Percentiles rank a stretch among this genome's conserved stretches.
phyloP scores from a whole-genome alignment of 768 basidiomycete species.

The Royoungia palumana region DNA sequence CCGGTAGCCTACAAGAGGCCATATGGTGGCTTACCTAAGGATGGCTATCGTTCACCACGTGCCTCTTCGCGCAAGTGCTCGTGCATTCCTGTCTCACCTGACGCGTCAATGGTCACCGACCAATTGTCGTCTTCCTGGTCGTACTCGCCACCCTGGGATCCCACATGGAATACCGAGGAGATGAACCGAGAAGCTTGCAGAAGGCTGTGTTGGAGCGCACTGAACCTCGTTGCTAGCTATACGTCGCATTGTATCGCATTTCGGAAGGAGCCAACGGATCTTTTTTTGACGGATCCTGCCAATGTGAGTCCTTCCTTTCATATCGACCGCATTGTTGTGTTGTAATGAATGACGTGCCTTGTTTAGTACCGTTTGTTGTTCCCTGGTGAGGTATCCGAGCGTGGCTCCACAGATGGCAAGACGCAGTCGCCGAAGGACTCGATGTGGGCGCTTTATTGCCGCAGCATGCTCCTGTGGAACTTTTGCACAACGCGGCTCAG shows the following conservation, averaged over 20 bases:
- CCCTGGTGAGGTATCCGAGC: slow-evolving; percentile 67
- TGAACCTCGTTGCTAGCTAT: slow-evolving; percentile 65
- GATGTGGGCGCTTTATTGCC: slow-evolving; percentile 79
- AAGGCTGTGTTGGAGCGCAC: slow-evolving; percentile 73
- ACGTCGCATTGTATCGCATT: slow-evolving; percentile 68
- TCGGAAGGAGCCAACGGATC: slow-evolving; percentile 51
- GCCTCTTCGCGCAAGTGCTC: slow-evolving; percentile 39
- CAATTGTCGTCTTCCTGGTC: slow-evolving; percentile 42
- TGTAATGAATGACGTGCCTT: slow-evolving; percentile 8
- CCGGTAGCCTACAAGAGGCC: slow-evolving; percentile 43
- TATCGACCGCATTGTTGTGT: slow-evolving; percentile 6
- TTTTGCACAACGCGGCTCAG: slow-evolving; percentile 54
- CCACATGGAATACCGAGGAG: slow-evolving; percentile 51
- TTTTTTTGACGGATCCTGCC: slow-evolving; percentile 59
- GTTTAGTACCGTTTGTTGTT: slow-evolving; percentile 50
- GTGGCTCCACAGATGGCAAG: slow-evolving; percentile 39
- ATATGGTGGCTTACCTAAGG: slow-evolving; percentile 28
- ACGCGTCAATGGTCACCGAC: slow-evolving; percentile 32
- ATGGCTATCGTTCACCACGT: slow-evolving; percentile 26
- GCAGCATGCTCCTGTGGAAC: slow-evolving; percentile 79
- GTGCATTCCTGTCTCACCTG: slow-evolving; percentile 42
- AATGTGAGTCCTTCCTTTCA: slow-evolving; percentile 47
- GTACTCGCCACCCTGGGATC: slow-evolving; percentile 59
- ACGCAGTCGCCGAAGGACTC: slow-evolving; percentile 66
- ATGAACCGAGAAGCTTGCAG: slow-evolving; percentile 67